These are phyloP conservation scores for Fraxinus velutina DNA, from an alignment of 305 asterid species.

Conservation along the genomic window DNA sequence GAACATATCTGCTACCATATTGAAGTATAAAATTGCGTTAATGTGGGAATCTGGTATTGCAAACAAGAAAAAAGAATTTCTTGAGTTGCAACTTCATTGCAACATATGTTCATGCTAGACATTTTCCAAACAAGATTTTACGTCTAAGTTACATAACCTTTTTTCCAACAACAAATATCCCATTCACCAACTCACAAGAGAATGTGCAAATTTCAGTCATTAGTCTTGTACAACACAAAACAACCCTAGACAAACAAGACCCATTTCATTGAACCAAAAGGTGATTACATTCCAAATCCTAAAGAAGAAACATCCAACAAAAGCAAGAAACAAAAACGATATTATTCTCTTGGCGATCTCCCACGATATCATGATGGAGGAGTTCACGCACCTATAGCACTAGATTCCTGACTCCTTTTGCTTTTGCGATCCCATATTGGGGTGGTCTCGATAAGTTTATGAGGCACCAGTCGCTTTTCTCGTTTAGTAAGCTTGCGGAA, in stretches of 20 bases:
- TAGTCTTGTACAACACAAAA: background rate
- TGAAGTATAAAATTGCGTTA: background rate
- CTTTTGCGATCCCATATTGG: conserved; percentile 84
- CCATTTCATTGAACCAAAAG: background rate
- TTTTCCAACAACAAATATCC: background rate
- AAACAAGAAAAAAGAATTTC: background rate
- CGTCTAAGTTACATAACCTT: background rate
- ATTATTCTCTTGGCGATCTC: background rate
- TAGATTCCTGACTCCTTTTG: conserved; percentile 37
- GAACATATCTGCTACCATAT: background rate
- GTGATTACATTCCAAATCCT: background rate
- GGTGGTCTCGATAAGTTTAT: conserved; percentile 75
- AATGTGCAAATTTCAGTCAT: background rate
- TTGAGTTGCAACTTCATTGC: background rate
- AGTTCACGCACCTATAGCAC: conserved; percentile 33
- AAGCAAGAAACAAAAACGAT: conserved; percentile 12
- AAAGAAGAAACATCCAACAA: background rate
- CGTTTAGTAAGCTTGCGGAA: conserved; percentile 60
- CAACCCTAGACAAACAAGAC: conserved; percentile 28
- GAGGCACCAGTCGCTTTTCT: conserved; percentile 80
- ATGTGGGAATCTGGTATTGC: background rate
- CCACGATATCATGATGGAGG: background rate
- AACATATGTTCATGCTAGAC: background rate
- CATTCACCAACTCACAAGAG: background rate
- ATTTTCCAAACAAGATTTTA: background rate